Conservation (phyloP, 225 moss, liverwort and hornwort genomes). For the Ulota crispa region DNA sequence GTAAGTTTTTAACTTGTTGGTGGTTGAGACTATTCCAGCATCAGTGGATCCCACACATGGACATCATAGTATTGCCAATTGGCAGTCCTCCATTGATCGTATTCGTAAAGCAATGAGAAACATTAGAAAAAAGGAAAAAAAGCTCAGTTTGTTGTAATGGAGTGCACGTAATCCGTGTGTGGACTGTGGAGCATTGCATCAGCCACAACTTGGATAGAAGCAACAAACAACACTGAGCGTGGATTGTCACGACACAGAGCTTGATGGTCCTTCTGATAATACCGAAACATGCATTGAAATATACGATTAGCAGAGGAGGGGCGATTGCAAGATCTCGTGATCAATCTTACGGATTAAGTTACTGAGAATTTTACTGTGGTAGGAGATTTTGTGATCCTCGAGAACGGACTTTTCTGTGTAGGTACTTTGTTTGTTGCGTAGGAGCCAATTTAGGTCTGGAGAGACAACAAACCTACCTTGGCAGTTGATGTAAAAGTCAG, state of each 20-base stretch:
- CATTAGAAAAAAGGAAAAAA: neutral
- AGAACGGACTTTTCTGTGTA: neutral
- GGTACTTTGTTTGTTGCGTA: neutral
- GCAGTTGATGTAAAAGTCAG: neutral
- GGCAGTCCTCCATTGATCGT: neutral
- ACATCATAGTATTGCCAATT: neutral
- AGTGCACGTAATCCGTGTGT: neutral
- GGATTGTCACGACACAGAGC: neutral
- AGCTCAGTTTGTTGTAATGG: neutral
- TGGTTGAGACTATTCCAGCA: neutral
- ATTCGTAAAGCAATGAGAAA: neutral
- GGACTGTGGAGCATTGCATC: neutral
- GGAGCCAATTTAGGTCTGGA: neutral
- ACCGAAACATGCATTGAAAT: neutral
- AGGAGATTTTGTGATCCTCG: neutral
- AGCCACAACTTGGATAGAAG: neutral
- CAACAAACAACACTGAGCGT: neutral
- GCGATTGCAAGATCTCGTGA: neutral
- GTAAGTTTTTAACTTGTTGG: conserved; percentile 3
- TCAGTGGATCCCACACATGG: neutral
- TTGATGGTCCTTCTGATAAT: neutral
- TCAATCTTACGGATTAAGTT: too few relatives aligned
- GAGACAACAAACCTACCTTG: neutral
- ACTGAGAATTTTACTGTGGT: neutral
- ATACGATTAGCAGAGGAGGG: neutral